Conservation (phyloP, 2,329 filamentous ascomycete species). For the Allantophomopsis lycopodina region DNA sequence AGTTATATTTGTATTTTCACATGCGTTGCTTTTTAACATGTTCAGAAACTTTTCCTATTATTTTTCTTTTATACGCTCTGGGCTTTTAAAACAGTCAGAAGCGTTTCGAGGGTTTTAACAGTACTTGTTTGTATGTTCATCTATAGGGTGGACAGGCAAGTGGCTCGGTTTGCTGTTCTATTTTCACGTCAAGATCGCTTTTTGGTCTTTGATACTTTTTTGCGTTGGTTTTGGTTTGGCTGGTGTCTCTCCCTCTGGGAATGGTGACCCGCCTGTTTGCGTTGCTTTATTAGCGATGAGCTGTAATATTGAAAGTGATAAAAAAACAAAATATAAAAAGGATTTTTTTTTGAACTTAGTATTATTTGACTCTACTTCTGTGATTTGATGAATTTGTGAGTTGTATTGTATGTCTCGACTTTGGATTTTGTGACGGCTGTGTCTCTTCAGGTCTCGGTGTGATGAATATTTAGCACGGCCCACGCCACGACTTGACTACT, state of each 20-base stretch:
- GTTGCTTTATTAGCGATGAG: not conserved
- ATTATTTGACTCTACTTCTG: too few species aligned
- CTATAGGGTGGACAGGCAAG: too few species aligned
- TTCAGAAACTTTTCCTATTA: not conserved
- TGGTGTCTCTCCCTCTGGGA: not conserved
- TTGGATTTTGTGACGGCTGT: too few species aligned
- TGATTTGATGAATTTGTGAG: too few species aligned
- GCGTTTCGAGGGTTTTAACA: not conserved
- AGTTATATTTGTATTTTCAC: not conserved
- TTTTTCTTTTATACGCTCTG: not conserved
- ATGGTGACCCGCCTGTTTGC: not conserved
- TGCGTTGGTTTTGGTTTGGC: not conserved
- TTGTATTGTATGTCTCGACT: too few species aligned
- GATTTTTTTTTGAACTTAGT: too few species aligned
- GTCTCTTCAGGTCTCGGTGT: too few species aligned
- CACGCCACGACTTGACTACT: too few species aligned
- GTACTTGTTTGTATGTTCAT: not conserved
- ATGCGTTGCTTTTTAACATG: not conserved
- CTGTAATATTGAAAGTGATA: too few species aligned
- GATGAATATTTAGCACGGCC: too few species aligned
- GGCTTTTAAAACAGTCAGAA: not conserved
- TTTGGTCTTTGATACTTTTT: not conserved
- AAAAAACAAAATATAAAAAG: too few species aligned
- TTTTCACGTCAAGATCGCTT: not conserved
- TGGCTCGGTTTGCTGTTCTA: not conserved